Evolutionary conservation across 2,329 filamentous ascomycete species (phyloP), one percentile per base, ranked within the genome.

Genomic region (Penicillium hordei): DNA sequence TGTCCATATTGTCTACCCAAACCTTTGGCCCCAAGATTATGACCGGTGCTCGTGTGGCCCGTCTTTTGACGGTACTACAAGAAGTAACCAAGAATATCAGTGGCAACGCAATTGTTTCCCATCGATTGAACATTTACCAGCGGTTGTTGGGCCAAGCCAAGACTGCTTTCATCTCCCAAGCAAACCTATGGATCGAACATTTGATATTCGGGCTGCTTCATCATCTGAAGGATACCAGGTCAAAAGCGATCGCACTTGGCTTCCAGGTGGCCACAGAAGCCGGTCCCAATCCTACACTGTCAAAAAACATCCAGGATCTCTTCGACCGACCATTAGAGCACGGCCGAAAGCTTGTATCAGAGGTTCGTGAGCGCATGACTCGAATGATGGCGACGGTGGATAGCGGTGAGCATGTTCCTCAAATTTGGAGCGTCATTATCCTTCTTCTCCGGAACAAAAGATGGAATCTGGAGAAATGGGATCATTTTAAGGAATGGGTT

Each of bases 341-440:
- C 21, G 83, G 83, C 48, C 80, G 81, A 53, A 86, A 80, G 19
- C 90, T 92, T 66, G 86, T 88, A 38, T 83, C 88, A 10, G 88
- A 87, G 66, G 87, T 93, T 64, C 83, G 85, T 40, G 79, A 83
- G 21, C 83, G 85, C 33, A 79, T 97, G 52, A 83, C 83, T 55
- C 79, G 81, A 12, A 90, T 94, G 86, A 81, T 88, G 63, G 68
- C 77, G 5, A 76, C 78, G 27, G 83, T 86, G 61, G 83, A 86
- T 13, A 82, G 85, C 23, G 85, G 84, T 10, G 73, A 81, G 0
- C 81, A 85, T 39, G 92, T 96, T 0, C 93, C 94, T 6, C 89
- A 92, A 63, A 90, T 97, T 23, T 97, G 93, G 93, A 89, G 89
- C 58, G 84, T 91, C 36, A 80, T 96, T 2, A 85, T 93, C 7